These are phyloP conservation scores for Houttuynia cordata DNA, from an alignment of 164 flowering plant genomes.

Conservation along the genomic window DNA sequence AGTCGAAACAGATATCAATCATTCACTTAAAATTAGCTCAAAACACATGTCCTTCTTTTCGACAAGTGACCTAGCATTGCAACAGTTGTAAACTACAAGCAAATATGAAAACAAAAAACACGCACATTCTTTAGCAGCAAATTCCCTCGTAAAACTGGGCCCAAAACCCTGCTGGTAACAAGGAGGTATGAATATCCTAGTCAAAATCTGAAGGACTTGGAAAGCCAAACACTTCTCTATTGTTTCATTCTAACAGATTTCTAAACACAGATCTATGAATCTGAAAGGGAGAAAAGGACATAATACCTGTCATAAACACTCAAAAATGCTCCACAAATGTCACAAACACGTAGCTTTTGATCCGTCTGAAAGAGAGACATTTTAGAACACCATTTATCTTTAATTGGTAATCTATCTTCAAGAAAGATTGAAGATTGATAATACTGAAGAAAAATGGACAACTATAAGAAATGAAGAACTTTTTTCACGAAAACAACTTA, in stretches of 20 bases:
- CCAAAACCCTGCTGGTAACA: slow-evolving; percentile 99
- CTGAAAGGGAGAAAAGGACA: slow-evolving; percentile 2
- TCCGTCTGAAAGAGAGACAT: slow-evolving; percentile 59
- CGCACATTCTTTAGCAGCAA: slow-evolving; percentile 99
- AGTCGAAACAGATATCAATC: slow-evolving; percentile 9
- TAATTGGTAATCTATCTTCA: neutral
- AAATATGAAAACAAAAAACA: slow-evolving; percentile 49
- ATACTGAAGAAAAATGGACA: neutral
- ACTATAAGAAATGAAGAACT: neutral
- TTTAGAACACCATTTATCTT: too few relatives aligned
- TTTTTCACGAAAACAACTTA: slow-evolving; percentile 25
- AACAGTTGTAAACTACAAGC: slow-evolving; percentile 48
- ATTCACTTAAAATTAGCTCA: neutral
- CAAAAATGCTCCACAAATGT: slow-evolving; percentile 98
- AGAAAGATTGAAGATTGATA: neutral
- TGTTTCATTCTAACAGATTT: slow-evolving; percentile 15
- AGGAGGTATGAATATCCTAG: slow-evolving; percentile 80
- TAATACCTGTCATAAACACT: slow-evolving; percentile 96
- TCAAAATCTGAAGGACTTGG: slow-evolving; percentile 79
- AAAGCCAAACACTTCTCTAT: slow-evolving; percentile 51
- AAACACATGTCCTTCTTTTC: neutral
- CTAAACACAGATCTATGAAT: slow-evolving; percentile 4
- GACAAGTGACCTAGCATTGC: neutral
- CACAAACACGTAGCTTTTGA: slow-evolving; percentile 98
- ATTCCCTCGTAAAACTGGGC: slow-evolving; percentile 99